Evolutionary conservation across 495 filamentous ascomycete genomes (phyloP).

Genomic region (Annulohypoxylon nitens): DNA sequence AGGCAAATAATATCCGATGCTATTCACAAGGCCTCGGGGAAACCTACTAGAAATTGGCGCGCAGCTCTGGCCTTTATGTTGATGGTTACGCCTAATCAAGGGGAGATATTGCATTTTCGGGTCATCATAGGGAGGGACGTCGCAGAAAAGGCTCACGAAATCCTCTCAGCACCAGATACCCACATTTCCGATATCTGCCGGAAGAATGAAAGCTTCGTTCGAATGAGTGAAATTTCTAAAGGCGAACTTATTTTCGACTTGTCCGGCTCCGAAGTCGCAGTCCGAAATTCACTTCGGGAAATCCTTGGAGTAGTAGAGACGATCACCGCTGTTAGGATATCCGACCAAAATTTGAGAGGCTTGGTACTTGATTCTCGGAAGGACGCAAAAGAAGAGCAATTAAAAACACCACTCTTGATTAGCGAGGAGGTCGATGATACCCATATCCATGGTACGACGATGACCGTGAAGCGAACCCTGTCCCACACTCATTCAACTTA

Average conservation of each 20-base stretch:
- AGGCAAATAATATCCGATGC: conserved; percentile 30
- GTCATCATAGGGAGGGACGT: conserved; percentile 38
- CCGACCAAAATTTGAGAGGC: conserved; percentile 17
- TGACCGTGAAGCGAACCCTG: conserved; percentile 30
- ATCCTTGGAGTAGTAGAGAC: conserved; percentile 36
- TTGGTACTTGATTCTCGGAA: conserved; percentile 28
- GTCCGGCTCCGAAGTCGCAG: conserved; percentile 38
- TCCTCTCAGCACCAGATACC: conserved; percentile 42
- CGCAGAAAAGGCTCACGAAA: conserved; percentile 33
- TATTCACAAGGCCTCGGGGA: neutral
- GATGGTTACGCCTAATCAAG: conserved; percentile 35
- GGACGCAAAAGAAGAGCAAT: neutral
- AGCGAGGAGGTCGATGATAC: conserved; percentile 21
- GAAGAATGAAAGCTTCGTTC: conserved; percentile 41
- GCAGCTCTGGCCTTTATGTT: conserved; percentile 44
- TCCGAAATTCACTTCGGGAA: conserved; percentile 42
- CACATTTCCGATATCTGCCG: conserved; percentile 42
- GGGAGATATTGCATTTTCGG: conserved; percentile 42
- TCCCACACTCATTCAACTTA: conserved; percentile 12
- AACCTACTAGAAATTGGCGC: conserved; percentile 11
- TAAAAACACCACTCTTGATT: conserved; percentile 25
- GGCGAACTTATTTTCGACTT: conserved; percentile 39
- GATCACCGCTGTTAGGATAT: conserved; percentile 40
- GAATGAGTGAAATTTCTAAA: conserved; percentile 13
- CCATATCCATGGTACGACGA: conserved; percentile 28